Base-by-base conservation (phyloP, 148 eudicot genomes). In the Tetragonia tetragonoides region DNA sequence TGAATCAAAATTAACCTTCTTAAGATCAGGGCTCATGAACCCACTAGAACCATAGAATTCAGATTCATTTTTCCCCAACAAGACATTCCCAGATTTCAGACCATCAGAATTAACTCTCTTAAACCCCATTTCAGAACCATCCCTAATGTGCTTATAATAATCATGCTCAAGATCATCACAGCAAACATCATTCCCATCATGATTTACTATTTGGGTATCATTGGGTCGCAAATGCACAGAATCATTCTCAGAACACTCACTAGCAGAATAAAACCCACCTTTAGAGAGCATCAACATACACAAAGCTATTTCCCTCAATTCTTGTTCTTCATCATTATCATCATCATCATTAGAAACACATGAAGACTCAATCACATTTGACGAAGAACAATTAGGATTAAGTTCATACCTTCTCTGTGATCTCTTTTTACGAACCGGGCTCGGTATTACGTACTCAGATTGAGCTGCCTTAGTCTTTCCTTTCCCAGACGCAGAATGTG, bases 201-300 rank as follows among this genome's bases (percentile, higher is more conserved):
- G n/a, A 18, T 56, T 3, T 15, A 15, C n/a, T 6, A 56, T 56
- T 56, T 56, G 60, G 60, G n/a, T 56, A 56, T 56, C 12, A 5
- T 15, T 56, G 60, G n/a, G 60, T 56, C 15, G 60, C 60, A 56
- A 56, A 56, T 56, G 60, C n/a, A 56, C n/a, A 18, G 7, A 56
- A 56, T 56, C n/a, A 56, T 1, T 18, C 60, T 56, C 60, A 56
- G 15, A 16, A 15, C n/a, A 56, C 4, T 56, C 60, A 56, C 3
- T 2, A 56, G 64, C 23, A 60, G 64, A 60, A 60, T 21, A 60
- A 60, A 60, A 60, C 64, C 64, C 64, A 60, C 64, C 64, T 60
- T 21, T n/a, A 60, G 64, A 60, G n/a, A 60, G 64, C 64, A n/a
- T n/a, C 28, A 60, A 60, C 64, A 60, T n/a, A 60, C 28, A 60